Conservation (phyloP, 2,329 filamentous ascomycete species). For the Cryphonectria japonica region DNA sequence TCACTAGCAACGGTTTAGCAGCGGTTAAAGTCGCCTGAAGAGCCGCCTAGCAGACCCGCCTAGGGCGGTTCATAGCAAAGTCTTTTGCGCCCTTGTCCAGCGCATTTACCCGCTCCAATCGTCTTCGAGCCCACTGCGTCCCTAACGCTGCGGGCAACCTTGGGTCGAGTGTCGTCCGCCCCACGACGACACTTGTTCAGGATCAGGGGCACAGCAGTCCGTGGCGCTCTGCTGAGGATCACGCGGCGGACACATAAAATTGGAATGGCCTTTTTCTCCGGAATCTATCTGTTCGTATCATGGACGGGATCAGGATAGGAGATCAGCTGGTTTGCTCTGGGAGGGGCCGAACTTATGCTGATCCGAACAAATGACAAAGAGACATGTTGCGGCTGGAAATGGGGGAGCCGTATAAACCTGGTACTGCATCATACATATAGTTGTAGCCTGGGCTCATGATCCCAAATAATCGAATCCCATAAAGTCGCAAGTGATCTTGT, state of each 20-base stretch:
- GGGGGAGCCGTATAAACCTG: too few relatives aligned
- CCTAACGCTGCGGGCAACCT: not conserved
- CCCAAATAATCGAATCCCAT: too few relatives aligned
- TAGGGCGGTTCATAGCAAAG: not conserved
- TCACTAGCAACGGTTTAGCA: slow-evolving; percentile 17
- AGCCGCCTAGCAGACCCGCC: slow-evolving; percentile 24
- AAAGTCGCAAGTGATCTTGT: too few relatives aligned
- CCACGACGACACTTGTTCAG: not conserved
- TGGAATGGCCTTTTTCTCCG: not conserved
- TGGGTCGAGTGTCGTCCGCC: slow-evolving; percentile 19
- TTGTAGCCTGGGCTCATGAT: too few relatives aligned
- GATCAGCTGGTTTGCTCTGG: too few relatives aligned
- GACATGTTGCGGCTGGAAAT: not conserved
- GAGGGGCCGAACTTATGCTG: not conserved
- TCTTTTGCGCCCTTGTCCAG: slow-evolving; percentile 34
- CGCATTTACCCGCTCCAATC: slow-evolving; percentile 41
- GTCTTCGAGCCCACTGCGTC: not conserved
- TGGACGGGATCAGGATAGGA: too few relatives aligned
- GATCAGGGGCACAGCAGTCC: slow-evolving; percentile 18
- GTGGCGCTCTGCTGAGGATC: not conserved
- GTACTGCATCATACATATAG: too few relatives aligned
- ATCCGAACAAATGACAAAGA: not conserved
- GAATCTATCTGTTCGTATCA: not conserved
- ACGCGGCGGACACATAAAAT: not conserved
- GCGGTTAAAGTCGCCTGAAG: slow-evolving; percentile 30